phyloP scores from a whole-genome alignment of 345 rosid genomes.

The Citrus trifoliata region DNA sequence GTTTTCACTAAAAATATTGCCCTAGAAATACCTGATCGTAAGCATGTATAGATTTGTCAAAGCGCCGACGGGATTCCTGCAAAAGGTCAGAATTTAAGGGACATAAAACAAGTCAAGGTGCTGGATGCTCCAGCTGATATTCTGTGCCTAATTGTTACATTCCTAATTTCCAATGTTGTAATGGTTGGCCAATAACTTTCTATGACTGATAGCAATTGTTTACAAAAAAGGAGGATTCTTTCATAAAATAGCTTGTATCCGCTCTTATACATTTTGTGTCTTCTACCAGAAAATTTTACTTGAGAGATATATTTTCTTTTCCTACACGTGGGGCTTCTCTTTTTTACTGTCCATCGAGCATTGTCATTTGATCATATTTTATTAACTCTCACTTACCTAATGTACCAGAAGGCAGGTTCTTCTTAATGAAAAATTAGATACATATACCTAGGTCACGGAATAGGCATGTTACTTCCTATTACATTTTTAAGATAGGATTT shows the following conservation, averaged over 20 bases:
- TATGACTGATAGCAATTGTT: background rate
- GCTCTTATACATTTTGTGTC: background rate
- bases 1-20: background rate
- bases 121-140: background rate
- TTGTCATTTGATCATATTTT: background rate
- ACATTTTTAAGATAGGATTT: background rate
- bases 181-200: background rate
- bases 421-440: background rate
- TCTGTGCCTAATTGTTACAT: background rate
- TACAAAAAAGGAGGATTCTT: background rate
- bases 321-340: background rate
- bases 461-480: background rate
- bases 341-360: background rate
- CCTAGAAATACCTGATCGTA: constrained; percentile 71
- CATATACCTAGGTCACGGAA: background rate
- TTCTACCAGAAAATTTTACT: background rate
- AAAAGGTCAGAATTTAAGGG: constrained; percentile 9
- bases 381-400: background rate
- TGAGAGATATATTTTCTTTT: background rate
- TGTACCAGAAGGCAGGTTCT: background rate
- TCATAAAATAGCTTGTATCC: background rate
- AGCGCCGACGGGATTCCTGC: constrained; percentile 75
- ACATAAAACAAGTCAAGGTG: background rate
- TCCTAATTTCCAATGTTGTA: background rate
- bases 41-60: constrained; percentile 52